Evolutionary conservation across 2,329 filamentous ascomycete genomes (phyloP).

Genomic region (Cadophora luteo-olivacea): DNA sequence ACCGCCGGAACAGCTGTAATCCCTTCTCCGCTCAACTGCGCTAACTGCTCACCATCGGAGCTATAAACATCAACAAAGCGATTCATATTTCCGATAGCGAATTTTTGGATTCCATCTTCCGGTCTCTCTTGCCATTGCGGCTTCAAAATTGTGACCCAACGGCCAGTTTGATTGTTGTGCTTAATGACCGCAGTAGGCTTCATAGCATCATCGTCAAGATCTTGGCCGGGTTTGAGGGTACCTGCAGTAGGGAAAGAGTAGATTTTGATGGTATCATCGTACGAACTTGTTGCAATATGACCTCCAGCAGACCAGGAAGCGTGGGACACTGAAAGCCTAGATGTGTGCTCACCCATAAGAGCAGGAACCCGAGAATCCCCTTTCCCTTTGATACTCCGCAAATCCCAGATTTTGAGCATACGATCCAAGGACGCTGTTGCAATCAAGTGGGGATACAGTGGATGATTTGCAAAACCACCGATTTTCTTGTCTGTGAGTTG

Average conservation of each 20-base stretch:
- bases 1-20: slow-evolving; percentile 96
- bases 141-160: slow-evolving; percentile 86
- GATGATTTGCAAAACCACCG: slow-evolving; percentile 88
- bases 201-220: slow-evolving; percentile 68
- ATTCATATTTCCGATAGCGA: slow-evolving; percentile 97
- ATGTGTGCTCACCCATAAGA: slow-evolving; percentile 81
- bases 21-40: slow-evolving; percentile 84
- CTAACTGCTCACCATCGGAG: slow-evolving; percentile 82
- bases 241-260: slow-evolving; percentile 74
- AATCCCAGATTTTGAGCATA: slow-evolving; percentile 90
- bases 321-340: slow-evolving; percentile 86
- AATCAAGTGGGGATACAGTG: slow-evolving; percentile 78
- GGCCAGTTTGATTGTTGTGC: slow-evolving; percentile 95
- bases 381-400: slow-evolving; percentile 76
- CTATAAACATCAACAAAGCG: slow-evolving; percentile 93
- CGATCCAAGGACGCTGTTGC: slow-evolving; percentile 91
- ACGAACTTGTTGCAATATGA: slow-evolving; percentile 88
- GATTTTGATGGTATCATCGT: slow-evolving; percentile 95
- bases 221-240: slow-evolving; percentile 64
- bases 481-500: slow-evolving; percentile 90
- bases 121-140: slow-evolving; percentile 89
- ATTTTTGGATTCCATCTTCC: slow-evolving; percentile 79
- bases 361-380: slow-evolving; percentile 65
- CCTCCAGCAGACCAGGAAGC: slow-evolving; percentile 88
- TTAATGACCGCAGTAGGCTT: slow-evolving; percentile 70